A percentile compares a stretch with the other conserved stretches of the same genome.
phyloP scores from a whole-genome alignment of 768 basidiomycete species.

The Panus rudis region DNA sequence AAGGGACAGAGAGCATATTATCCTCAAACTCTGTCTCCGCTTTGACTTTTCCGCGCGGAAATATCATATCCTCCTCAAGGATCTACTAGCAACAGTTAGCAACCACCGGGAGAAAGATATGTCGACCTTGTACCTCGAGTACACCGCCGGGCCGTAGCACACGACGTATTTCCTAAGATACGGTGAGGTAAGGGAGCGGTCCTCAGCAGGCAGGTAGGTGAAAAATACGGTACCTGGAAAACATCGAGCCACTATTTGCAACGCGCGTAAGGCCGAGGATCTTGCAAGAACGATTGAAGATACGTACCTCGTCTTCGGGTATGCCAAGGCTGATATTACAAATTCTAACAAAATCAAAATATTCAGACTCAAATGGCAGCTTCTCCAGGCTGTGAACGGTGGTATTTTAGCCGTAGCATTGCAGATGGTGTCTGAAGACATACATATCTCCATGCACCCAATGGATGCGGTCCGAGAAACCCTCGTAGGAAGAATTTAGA shows the following conservation, averaged over 20 bases:
- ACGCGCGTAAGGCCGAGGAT: not conserved
- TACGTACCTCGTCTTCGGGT: conserved; percentile 60
- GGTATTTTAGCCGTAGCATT: conserved; percentile 5
- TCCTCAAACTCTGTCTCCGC: too few relatives aligned
- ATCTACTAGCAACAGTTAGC: conserved; percentile 33
- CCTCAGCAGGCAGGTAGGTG: not conserved
- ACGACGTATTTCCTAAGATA: conserved; percentile 54
- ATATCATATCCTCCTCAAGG: conserved; percentile 68
- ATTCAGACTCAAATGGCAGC: conserved; percentile 48
- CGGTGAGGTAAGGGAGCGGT: conserved; percentile 4
- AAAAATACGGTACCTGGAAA: conserved; percentile 40
- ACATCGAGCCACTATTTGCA: conserved; percentile 52
- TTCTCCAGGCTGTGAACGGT: conserved; percentile 47
- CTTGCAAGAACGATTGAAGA: not conserved
- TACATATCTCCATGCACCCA: conserved; percentile 71
- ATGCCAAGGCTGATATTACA: conserved; percentile 58
- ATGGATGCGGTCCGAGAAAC: conserved; percentile 36
- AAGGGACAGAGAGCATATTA: too few relatives aligned
- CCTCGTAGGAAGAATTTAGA: not conserved
- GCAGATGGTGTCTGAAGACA: conserved; percentile 14
- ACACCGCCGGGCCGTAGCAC: conserved; percentile 56
- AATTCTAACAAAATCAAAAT: conserved; percentile 65
- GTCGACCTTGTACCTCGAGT: conserved; percentile 46
- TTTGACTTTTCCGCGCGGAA: too few relatives aligned
- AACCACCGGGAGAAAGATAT: not conserved